phyloP scores from a whole-genome alignment of 768 basidiomycete genomes.

The Tylopilus vinaceipallidus region DNA sequence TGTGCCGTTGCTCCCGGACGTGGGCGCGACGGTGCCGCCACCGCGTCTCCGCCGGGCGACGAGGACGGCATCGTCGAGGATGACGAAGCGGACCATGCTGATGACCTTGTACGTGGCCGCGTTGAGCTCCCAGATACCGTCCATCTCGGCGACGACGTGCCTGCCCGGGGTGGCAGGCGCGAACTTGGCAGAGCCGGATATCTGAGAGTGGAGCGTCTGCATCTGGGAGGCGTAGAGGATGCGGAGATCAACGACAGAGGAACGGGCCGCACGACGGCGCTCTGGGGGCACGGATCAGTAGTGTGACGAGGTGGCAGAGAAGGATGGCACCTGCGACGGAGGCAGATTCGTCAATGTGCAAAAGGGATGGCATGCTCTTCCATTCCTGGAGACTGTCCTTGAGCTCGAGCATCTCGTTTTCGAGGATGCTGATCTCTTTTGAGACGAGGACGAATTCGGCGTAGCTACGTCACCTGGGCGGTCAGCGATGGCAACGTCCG shows the following conservation, averaged over 20 bases:
- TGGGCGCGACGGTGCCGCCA: slow-evolving; percentile 45
- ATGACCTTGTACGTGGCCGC: slow-evolving; percentile 93
- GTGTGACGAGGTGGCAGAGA: slow-evolving; percentile 23
- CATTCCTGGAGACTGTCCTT: slow-evolving; percentile 93
- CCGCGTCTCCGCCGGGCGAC: slow-evolving; percentile 77
- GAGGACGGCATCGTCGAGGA: slow-evolving; percentile 88
- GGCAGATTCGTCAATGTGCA: slow-evolving; percentile 85
- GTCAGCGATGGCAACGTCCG: slow-evolving; percentile 9
- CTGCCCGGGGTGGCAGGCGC: slow-evolving; percentile 88
- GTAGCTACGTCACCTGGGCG: slow-evolving; percentile 55
- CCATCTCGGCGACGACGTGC: slow-evolving; percentile 86
- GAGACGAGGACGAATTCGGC: slow-evolving; percentile 96
- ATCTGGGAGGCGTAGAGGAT: slow-evolving; percentile 94
- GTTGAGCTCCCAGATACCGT: slow-evolving; percentile 80
- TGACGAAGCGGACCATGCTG: slow-evolving; percentile 82
- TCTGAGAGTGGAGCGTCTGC: slow-evolving; percentile 82
- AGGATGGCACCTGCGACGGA: slow-evolving; percentile 48
- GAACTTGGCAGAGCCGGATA: slow-evolving; percentile 95
- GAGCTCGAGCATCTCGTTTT: slow-evolving; percentile 97
- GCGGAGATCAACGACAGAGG: slow-evolving; percentile 93
- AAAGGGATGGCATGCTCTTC: slow-evolving; percentile 90
- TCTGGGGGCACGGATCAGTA: slow-evolving; percentile 33
- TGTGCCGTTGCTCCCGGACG: slow-evolving; percentile 59
- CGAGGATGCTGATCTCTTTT: slow-evolving; percentile 93
- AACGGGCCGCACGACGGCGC: slow-evolving; percentile 66